phyloP scores from a whole-genome alignment of 805 yeast genomes.

The Cyberlindnera meyerae region DNA sequence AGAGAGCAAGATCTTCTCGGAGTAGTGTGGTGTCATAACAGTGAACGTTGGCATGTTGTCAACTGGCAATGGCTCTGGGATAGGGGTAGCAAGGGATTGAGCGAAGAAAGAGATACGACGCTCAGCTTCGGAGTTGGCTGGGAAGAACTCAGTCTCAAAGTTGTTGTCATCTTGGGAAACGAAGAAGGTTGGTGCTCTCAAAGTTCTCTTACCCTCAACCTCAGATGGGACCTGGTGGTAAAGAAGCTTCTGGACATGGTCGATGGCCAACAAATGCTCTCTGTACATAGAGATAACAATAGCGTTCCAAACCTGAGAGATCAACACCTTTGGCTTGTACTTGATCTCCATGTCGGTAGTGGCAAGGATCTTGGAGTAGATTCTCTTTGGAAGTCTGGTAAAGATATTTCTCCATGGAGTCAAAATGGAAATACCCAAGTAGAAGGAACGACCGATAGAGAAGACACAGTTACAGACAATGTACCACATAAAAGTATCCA shows the following conservation, averaged over 20 bases:
- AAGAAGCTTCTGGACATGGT: conserved; percentile 61
- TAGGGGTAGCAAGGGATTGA: conserved; percentile 81
- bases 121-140: conserved; percentile 67
- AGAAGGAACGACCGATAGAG: conserved; percentile 67
- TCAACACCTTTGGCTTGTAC: conserved; percentile 46
- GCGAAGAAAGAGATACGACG: conserved; percentile 85
- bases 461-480: conserved; percentile 73
- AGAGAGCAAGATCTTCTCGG: conserved; percentile 73
- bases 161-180: conserved; percentile 79
- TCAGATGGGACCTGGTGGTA: conserved; percentile 37
- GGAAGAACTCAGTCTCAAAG: conserved; percentile 51
- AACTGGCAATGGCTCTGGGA: conserved; percentile 64
- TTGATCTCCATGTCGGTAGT: conserved; percentile 34
- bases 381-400: conserved; percentile 70
- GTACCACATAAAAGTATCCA: conserved; percentile 85
- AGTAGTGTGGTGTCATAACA: conserved; percentile 82
- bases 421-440: conserved; percentile 78
- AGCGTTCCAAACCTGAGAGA: conserved; percentile 79
- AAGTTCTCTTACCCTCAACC: conserved; percentile 30
- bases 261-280: conserved; percentile 71
- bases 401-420: conserved; percentile 86
- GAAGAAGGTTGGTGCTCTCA: conserved; percentile 74
- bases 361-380: conserved; percentile 60
- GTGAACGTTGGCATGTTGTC: conserved; percentile 77
- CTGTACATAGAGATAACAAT: conserved; percentile 78